Percentiles rank a stretch among this genome's conserved stretches.
These are phyloP conservation scores for Cucurbitaria berberidis DNA, from an alignment of 2,329 filamentous ascomycete species.

Conservation along the genomic window DNA sequence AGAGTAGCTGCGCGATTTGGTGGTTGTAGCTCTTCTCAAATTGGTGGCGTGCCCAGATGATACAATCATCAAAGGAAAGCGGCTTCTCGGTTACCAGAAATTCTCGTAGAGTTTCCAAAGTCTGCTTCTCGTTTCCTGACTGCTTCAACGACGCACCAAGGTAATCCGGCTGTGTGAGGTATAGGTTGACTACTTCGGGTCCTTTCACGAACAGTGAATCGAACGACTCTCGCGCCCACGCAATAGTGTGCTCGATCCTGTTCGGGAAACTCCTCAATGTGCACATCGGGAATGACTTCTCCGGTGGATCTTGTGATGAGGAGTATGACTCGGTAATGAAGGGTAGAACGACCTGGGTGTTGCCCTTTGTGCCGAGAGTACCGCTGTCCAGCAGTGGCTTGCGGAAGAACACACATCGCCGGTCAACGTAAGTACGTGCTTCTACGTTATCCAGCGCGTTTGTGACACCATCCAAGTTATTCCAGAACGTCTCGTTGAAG, in stretches of 20 bases:
- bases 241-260: conserved; percentile 97
- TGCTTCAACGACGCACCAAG: conserved; percentile 87
- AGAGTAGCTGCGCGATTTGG: conserved; percentile 90
- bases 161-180: conserved; percentile 90
- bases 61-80: conserved; percentile 91
- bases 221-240: conserved; percentile 96
- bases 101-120: conserved; percentile 86
- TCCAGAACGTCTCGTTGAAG: conserved; percentile 95
- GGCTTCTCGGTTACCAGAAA: conserved; percentile 92
- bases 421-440: conserved; percentile 93
- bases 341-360: conserved; percentile 94
- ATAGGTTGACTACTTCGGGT: conserved; percentile 91
- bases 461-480: conserved; percentile 84
- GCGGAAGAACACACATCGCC: conserved; percentile 96
- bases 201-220: conserved; percentile 93
- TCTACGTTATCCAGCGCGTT: conserved; percentile 98
- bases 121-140: conserved; percentile 92
- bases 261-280: conserved; percentile 97
- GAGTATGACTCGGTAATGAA: conserved; percentile 96
- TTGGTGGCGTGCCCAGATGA: conserved; percentile 89
- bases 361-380: conserved; percentile 98
- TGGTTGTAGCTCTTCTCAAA: conserved; percentile 99
- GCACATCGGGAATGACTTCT: conserved; percentile 99
- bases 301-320: conserved; percentile 93
- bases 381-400: conserved; percentile 96